Conservation (phyloP, 192 early-diverging fungal genomes). For the Entophlyctis luteolus region DNA sequence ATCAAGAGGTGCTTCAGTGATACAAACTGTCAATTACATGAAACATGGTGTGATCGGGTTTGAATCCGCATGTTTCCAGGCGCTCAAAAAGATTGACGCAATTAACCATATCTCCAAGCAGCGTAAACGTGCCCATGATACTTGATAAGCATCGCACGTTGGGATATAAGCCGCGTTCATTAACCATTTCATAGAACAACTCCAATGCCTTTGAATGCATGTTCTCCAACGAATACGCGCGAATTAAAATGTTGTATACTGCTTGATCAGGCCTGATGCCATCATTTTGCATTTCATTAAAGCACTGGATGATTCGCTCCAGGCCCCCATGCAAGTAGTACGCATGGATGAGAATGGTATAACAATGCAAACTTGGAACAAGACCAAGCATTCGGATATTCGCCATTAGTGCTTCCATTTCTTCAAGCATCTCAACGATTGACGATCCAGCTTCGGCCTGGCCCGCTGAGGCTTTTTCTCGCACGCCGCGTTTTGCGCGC, state of each 20-base stretch:
- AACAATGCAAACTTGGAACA: constrained; percentile 16
- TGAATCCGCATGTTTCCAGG: constrained; percentile 11
- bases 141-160: constrained; percentile 8
- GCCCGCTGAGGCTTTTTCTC: neutral
- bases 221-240: constrained; percentile 25
- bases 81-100: constrained; percentile 11
- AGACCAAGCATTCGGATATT: constrained; percentile 9
- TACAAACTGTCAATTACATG: neutral
- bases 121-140: constrained; percentile 5
- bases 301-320: constrained; percentile 2
- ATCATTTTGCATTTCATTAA: constrained; percentile 1
- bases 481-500: neutral
- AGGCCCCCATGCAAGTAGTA: constrained; percentile 22
- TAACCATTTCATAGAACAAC: constrained; percentile 25
- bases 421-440: neutral
- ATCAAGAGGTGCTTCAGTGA: neutral
- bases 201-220: constrained; percentile 7
- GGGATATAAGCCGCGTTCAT: constrained; percentile 7
- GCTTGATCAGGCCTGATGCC: constrained; percentile 22
- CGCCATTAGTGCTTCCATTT: neutral
- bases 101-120: constrained; percentile 17
- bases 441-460: neutral
- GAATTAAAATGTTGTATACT: constrained; percentile 29
- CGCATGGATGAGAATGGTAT: constrained; percentile 11
- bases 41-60: constrained; percentile 19